Conservation (phyloP, 1,284 basidiomycete genomes). For the Ceratobasidium sp. region DNA sequence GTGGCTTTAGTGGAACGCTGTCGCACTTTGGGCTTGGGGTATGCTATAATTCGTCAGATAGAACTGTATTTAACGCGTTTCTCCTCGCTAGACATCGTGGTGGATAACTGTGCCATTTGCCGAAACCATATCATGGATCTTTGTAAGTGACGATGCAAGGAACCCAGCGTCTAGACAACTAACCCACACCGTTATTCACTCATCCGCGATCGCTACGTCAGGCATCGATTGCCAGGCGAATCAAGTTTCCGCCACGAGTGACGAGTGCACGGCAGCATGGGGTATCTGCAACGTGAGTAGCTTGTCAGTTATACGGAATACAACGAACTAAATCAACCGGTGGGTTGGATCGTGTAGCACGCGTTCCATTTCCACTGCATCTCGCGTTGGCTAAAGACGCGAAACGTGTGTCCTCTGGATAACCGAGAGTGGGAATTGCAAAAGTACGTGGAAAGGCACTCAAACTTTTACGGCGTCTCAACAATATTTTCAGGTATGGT, state of each 20-base stretch:
- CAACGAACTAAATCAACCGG: not conserved
- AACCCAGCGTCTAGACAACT: not conserved
- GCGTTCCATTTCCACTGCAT: slow-evolving; percentile 99
- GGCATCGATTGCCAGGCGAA: slow-evolving; percentile 99
- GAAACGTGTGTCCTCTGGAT: slow-evolving; percentile 98
- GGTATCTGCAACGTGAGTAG: slow-evolving; percentile 94
- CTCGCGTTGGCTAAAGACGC: slow-evolving; percentile 98
- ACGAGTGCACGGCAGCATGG: slow-evolving; percentile 99
- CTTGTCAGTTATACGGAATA: slow-evolving; percentile 18
- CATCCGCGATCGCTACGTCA: slow-evolving; percentile 54
- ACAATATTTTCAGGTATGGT: slow-evolving; percentile 24
- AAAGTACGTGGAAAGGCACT: slow-evolving; percentile 69
- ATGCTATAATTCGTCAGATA: slow-evolving; percentile 50
- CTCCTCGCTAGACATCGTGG: slow-evolving; percentile 79
- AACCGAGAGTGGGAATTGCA: slow-evolving; percentile 96
- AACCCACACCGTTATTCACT: slow-evolving; percentile 39
- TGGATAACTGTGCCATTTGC: slow-evolving; percentile 96
- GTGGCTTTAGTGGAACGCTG: slow-evolving; percentile 87
- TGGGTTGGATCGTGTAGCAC: slow-evolving; percentile 67
- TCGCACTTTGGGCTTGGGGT: slow-evolving; percentile 98
- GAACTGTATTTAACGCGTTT: slow-evolving; percentile 38
- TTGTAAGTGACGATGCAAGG: slow-evolving; percentile 66
- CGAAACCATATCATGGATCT: slow-evolving; percentile 99
- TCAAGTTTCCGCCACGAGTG: slow-evolving; percentile 94
- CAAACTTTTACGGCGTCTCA: not conserved